Evolutionary conservation across 441 rosid species (phyloP).

Genomic region (Syzygium malaccense): DNA sequence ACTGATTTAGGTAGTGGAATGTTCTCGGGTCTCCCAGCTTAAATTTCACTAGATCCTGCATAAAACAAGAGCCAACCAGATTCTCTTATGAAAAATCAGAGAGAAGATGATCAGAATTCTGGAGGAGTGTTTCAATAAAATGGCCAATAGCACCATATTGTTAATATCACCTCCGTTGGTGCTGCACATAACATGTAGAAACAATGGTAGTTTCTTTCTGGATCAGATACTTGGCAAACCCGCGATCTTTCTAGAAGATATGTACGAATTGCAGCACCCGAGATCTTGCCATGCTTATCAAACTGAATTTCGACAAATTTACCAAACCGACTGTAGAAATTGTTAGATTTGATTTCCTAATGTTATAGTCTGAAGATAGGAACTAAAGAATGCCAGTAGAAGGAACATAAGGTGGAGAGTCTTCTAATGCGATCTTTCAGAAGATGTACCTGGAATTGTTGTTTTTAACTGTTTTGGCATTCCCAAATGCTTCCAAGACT

Average conservation of each 20-base stretch:
- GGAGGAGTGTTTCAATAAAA: background rate
- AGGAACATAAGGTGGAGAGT: background rate
- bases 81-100: background rate
- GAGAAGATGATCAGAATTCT: background rate
- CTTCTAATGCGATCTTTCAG: background rate
- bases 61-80: background rate
- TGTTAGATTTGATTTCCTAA: background rate
- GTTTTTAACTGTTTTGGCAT: conserved; percentile 70
- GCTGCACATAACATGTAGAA: conserved; percentile 75
- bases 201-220: conserved; percentile 73
- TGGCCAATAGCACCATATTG: background rate
- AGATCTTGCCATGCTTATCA: conserved; percentile 67
- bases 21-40: conserved; percentile 52
- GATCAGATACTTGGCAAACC: conserved; percentile 70
- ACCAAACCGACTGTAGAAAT: conserved; percentile 59
- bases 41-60: conserved; percentile 51
- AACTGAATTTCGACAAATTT: conserved; percentile 80
- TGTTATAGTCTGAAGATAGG: background rate
- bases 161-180: conserved; percentile 41
- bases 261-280: conserved; percentile 74
- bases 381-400: background rate
- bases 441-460: conserved; percentile 60
- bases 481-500: conserved; percentile 79
- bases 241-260: conserved; percentile 73
- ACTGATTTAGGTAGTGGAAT: conserved; percentile 57